Evolutionary conservation across 306 rosid species (phyloP).

Genomic region (Inga leiocalycina): DNA sequence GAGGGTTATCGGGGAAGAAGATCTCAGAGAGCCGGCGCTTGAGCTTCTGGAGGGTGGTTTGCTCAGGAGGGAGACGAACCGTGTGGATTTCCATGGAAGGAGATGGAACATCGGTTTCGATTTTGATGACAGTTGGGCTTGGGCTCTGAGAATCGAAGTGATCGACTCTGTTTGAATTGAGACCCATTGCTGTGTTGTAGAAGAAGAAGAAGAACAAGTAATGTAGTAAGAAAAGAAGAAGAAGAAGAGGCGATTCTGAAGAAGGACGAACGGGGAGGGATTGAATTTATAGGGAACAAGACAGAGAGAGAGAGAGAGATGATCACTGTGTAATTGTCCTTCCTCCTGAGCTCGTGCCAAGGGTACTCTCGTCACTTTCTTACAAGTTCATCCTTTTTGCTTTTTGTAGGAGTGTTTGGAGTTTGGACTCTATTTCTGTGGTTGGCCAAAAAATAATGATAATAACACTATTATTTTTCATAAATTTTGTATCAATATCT

Average conservation of each 20-base stretch:
- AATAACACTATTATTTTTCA: too few species aligned
- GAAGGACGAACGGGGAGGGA: conserved; percentile 16
- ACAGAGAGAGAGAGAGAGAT: conserved; percentile 12
- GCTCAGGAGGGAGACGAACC: conserved; percentile 68
- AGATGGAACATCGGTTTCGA: conserved; percentile 46
- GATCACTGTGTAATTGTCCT: neutral
- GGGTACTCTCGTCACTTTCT: neutral
- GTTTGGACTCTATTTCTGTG: neutral
- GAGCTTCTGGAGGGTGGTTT: conserved; percentile 67
- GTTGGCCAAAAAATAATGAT: neutral
- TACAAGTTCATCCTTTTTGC: neutral
- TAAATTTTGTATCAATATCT: too few species aligned
- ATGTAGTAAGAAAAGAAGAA: neutral
- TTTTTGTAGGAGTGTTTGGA: neutral
- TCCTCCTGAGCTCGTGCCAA: neutral
- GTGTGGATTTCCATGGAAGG: conserved; percentile 60
- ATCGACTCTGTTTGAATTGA: conserved; percentile 74
- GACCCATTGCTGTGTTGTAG: conserved; percentile 49
- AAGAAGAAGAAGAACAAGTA: neutral
- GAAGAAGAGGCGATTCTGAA: conserved; percentile 11
- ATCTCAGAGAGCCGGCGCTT: conserved; percentile 69
- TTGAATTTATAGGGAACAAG: conserved; percentile 52
- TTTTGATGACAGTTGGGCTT: conserved; percentile 38
- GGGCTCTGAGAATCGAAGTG: conserved; percentile 42
- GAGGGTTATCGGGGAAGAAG: conserved; percentile 90